Evolutionary conservation across 208 protist species (phyloP).

Genomic region (Acanthamoeba triangularis): DNA sequence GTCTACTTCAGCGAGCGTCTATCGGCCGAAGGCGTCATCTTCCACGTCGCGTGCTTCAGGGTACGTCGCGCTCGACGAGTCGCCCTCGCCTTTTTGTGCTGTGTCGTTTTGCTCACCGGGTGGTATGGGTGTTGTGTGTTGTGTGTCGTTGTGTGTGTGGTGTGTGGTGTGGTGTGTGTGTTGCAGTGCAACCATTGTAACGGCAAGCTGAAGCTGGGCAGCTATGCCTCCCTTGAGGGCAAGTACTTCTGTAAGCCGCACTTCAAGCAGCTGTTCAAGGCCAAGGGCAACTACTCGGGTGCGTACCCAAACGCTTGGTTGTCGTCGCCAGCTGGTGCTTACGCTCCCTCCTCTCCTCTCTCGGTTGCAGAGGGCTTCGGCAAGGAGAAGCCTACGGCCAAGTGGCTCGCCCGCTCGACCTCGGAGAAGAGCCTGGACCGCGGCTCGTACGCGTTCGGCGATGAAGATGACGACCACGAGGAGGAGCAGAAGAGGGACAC

Average conservation of each 20-base stretch:
- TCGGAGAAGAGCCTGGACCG: constrained; percentile 9
- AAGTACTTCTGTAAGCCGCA: constrained; percentile 73
- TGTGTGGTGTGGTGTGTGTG: neutral
- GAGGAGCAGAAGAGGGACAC: neutral
- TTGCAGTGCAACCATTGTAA: constrained; percentile 59
- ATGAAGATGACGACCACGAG: neutral
- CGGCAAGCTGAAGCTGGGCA: constrained; percentile 61
- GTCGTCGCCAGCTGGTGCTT: neutral
- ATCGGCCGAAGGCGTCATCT: constrained; percentile 63
- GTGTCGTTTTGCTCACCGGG: neutral
- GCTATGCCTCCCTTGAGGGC: constrained; percentile 69
- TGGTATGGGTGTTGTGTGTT: too few species aligned
- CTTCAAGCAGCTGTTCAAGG: constrained; percentile 73
- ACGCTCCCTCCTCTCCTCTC: neutral
- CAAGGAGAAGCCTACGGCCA: constrained; percentile 67
- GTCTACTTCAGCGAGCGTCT: constrained; percentile 75
- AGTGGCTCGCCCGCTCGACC: neutral
- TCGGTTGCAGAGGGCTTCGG: constrained; percentile 53
- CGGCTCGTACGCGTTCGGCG: neutral
- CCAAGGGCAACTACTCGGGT: constrained; percentile 65
- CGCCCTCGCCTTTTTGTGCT: neutral
- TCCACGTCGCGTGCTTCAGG: constrained; percentile 73
- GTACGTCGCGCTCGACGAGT: neutral
- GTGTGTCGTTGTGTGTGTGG: neutral
- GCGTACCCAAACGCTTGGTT: too few species aligned